Conservation (phyloP, 2,329 filamentous ascomycete genomes). For the Epichloe scottii region DNA sequence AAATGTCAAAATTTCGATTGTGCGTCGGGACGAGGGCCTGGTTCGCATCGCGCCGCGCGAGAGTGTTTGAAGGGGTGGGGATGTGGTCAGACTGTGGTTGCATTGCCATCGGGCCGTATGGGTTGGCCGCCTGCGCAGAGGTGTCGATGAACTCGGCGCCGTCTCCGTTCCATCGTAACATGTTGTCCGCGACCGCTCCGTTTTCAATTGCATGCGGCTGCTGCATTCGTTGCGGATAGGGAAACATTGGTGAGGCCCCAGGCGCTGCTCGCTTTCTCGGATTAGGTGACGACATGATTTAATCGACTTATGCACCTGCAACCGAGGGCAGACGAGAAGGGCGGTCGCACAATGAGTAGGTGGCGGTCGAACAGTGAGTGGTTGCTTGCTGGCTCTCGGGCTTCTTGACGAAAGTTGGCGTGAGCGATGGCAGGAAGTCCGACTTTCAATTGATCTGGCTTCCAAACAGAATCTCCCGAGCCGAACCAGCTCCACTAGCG, state of each 20-base stretch:
- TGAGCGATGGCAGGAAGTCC: background rate
- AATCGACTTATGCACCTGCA: constrained; percentile 1
- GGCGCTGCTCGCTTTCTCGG: constrained; percentile 63
- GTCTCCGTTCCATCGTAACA: constrained; percentile 34
- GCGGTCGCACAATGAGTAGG: background rate
- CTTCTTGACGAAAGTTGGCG: background rate
- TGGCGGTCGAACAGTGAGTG: background rate
- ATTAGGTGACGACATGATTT: constrained; percentile 35
- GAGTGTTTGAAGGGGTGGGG: constrained; percentile 31
- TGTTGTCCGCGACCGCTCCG: constrained; percentile 34
- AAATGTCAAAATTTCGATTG: constrained; percentile 25
- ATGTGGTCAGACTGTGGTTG: constrained; percentile 22
- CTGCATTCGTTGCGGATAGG: constrained; percentile 38
- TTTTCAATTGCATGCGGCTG: constrained; percentile 32
- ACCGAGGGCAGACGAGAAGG: background rate
- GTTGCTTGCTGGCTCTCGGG: background rate
- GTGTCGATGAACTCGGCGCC: constrained; percentile 25
- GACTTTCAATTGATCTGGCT: background rate
- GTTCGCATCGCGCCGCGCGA: constrained; percentile 40
- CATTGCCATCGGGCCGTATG: constrained; percentile 26
- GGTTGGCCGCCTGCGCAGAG: constrained; percentile 19
- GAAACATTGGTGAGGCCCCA: constrained; percentile 52
- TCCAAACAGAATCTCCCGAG: background rate
- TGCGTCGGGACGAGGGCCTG: constrained; percentile 35
- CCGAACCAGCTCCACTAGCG: background rate